Evolutionary conservation across 2,329 filamentous ascomycete genomes (phyloP).

Genomic region (Cordyceps cateniannulata): DNA sequence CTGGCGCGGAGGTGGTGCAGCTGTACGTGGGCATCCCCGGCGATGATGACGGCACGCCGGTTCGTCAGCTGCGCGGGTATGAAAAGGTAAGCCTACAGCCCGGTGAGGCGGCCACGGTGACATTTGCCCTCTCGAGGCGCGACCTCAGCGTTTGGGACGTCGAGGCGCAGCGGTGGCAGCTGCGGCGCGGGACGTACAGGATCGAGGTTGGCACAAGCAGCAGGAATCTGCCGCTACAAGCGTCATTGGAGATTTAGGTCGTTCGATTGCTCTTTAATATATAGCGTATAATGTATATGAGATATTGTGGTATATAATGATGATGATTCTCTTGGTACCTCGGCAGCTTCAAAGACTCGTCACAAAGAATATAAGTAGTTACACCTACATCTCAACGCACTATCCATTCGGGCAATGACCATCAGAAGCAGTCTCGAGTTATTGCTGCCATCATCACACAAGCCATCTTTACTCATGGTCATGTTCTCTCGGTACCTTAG

Average conservation of each 20-base stretch:
- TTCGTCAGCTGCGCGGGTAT: slow-evolving; percentile 59
- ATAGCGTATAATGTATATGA: not conserved
- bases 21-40: slow-evolving; percentile 41
- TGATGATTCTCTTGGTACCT: no score
- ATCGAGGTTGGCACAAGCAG: slow-evolving; percentile 44
- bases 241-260: slow-evolving; percentile 28
- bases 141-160: slow-evolving; percentile 64
- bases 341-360: no score
- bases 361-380: no score
- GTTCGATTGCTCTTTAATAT: not conserved
- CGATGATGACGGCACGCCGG: slow-evolving; percentile 46
- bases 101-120: slow-evolving; percentile 36
- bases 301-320: not conserved
- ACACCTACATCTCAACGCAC: no score
- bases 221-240: slow-evolving; percentile 35
- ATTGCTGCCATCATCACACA: no score
- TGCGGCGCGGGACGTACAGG: slow-evolving; percentile 38
- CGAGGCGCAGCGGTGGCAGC: slow-evolving; percentile 52
- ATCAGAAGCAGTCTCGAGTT: no score
- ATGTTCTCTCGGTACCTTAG: no score
- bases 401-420: no score
- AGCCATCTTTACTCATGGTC: no score
- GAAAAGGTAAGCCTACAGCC: slow-evolving; percentile 49
- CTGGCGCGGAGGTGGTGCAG: slow-evolving; percentile 42
- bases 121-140: slow-evolving; percentile 51